Conservation (phyloP, 1,284 basidiomycete species). For the Trametes hirsuta region DNA sequence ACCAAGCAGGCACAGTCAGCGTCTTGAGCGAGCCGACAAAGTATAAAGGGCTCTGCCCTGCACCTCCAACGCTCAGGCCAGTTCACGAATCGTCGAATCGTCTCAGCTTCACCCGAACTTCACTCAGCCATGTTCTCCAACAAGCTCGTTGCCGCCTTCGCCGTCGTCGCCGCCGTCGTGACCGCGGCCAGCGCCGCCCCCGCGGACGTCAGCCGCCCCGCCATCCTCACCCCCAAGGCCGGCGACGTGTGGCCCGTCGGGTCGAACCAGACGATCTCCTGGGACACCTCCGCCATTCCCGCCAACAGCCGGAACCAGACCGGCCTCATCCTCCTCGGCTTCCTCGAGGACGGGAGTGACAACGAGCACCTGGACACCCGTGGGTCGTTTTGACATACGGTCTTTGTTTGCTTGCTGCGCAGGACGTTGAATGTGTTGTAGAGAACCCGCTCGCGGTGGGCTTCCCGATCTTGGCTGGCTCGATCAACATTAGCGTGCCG, state of each 20-base stretch:
- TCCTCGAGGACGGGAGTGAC: constrained; percentile 24
- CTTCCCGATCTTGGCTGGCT: constrained; percentile 39
- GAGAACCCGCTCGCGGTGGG: constrained; percentile 40
- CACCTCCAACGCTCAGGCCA: not conserved
- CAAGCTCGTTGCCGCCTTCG: constrained; percentile 3
- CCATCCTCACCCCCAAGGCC: constrained; percentile 3
- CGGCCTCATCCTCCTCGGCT: constrained; percentile 42
- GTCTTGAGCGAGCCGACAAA: not conserved
- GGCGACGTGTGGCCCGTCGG: constrained; percentile 15
- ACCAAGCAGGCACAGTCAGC: too few relatives aligned
- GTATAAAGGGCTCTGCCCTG: not conserved
- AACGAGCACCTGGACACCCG: constrained; percentile 45
- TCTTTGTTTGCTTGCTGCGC: not conserved
- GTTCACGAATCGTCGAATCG: not conserved
- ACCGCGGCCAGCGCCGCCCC: not conserved
- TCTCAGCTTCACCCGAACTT: constrained; percentile 1
- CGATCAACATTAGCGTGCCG: constrained; percentile 39
- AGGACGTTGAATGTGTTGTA: constrained; percentile 13
- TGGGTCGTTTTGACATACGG: constrained; percentile 29
- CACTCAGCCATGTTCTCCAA: not conserved
- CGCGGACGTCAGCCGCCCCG: not conserved
- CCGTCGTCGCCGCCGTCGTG: constrained; percentile 4
- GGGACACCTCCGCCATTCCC: constrained; percentile 42
- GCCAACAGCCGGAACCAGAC: constrained; percentile 28
- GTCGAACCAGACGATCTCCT: constrained; percentile 42